Percentiles rank a stretch among this genome's conserved stretches.
phyloP scores from a whole-genome alignment of 768 basidiomycete genomes.

The Suillus tomentosus region DNA sequence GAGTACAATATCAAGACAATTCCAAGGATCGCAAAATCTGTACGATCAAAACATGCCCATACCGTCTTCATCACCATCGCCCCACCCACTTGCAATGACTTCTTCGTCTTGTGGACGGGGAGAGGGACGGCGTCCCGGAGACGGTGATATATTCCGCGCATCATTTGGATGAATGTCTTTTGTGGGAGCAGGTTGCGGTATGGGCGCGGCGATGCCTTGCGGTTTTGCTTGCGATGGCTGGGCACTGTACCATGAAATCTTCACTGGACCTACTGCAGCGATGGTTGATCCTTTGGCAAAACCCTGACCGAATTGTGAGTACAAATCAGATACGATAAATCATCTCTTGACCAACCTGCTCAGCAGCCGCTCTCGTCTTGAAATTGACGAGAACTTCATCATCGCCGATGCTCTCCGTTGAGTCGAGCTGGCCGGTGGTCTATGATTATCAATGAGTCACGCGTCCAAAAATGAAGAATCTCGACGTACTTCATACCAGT shows the following conservation, averaged over 20 bases:
- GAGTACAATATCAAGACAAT: conserved; percentile 7
- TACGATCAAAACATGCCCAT: conserved; percentile 48
- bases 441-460: conserved; percentile 29
- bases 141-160: conserved; percentile 25
- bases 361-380: conserved; percentile 70
- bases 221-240: conserved; percentile 25
- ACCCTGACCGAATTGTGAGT: conserved; percentile 46
- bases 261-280: conserved; percentile 63
- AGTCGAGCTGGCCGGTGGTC: conserved; percentile 73
- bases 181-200: conserved; percentile 21
- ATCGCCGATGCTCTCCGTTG: conserved; percentile 52
- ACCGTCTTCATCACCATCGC: conserved; percentile 64
- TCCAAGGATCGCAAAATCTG: conserved; percentile 6
- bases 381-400: conserved; percentile 70
- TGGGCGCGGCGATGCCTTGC: conserved; percentile 21
- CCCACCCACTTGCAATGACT: conserved; percentile 69
- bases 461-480: neutral
- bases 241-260: conserved; percentile 65
- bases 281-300: conserved; percentile 71
- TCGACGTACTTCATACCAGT: conserved; percentile 77
- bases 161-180: conserved; percentile 27
- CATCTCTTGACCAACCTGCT: conserved; percentile 56
- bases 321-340: conserved; percentile 8
- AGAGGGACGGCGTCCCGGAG: conserved; percentile 27
- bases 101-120: conserved; percentile 57